Evolutionary conservation across 225 moss, liverwort and hornwort species (phyloP).

Genomic region (Marchantia polymorpha): DNA sequence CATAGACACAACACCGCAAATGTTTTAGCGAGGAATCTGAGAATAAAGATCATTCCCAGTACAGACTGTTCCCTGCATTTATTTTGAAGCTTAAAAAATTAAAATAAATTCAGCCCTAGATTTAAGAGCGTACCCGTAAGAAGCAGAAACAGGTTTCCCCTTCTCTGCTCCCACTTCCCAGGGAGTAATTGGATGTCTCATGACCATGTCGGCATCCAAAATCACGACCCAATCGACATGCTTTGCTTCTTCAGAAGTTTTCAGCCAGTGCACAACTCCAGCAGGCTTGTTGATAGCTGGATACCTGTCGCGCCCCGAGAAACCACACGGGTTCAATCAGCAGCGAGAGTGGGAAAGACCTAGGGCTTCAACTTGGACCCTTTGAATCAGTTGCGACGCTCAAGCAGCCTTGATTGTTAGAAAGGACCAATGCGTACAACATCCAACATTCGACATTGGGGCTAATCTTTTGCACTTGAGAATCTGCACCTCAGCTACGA

Average conservation of each 20-base stretch:
- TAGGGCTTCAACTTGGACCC: not conserved
- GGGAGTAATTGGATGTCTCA: conserved; percentile 80
- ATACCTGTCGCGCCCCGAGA: conserved; percentile 50
- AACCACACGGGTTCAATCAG: not conserved
- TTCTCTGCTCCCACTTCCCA: conserved; percentile 78
- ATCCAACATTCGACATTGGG: not conserved
- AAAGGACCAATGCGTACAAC: too few species aligned
- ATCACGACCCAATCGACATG: conserved; percentile 94
- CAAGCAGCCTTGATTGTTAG: not conserved
- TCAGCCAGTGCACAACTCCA: conserved; percentile 90
- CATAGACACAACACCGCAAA: not conserved
- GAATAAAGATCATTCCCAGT: not conserved
- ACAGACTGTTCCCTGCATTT: not conserved
- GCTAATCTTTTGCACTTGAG: not conserved
- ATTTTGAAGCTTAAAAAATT: not conserved
- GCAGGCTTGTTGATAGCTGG: conserved; percentile 97
- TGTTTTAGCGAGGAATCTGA: not conserved
- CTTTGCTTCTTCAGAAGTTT: conserved; percentile 59
- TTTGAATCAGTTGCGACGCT: not conserved
- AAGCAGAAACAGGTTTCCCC: conserved; percentile 85
- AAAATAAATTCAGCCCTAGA: not conserved
- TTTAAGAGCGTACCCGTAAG: conserved; percentile 69
- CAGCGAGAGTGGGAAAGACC: too few species aligned
- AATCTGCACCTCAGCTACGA: not conserved
- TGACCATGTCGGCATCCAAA: conserved; percentile 92